These are phyloP conservation scores for Beta corolliflora DNA, from an alignment of 179 eudicot genomes.

Conservation along the genomic window DNA sequence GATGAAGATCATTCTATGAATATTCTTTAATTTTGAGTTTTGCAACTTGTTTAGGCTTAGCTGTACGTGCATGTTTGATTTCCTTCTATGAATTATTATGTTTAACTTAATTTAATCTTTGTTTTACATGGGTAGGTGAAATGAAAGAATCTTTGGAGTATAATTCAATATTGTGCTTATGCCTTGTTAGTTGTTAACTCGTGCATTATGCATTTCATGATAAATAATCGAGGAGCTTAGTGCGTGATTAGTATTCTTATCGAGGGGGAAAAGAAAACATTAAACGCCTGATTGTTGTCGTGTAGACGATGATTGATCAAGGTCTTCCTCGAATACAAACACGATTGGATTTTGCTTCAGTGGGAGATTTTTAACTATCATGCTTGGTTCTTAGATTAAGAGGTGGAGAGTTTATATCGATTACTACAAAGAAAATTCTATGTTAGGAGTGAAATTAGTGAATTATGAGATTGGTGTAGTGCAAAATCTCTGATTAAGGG, in stretches of 20 bases:
- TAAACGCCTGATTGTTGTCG: too few species aligned
- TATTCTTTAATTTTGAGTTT: not conserved
- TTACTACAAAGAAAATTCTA: too few species aligned
- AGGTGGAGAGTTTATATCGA: not conserved
- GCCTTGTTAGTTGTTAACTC: not conserved
- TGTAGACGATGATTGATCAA: not conserved
- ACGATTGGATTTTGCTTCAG: not conserved
- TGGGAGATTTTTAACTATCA: not conserved
- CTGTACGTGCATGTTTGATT: not conserved
- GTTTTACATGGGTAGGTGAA: not conserved
- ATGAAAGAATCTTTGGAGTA: not conserved
- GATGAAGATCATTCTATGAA: constrained; percentile 10
- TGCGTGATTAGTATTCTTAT: not conserved
- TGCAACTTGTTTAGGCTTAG: constrained; percentile 9
- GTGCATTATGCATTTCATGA: not conserved
- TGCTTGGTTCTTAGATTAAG: not conserved
- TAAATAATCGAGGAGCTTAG: not conserved
- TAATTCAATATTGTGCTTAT: not conserved
- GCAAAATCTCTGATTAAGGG: not conserved
- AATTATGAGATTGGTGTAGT: not conserved
- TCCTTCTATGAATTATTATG: not conserved
- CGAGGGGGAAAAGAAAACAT: not conserved
- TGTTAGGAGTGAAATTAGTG: too few species aligned
- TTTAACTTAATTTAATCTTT: not conserved
- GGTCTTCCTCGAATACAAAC: too few species aligned